Evolutionary conservation across 441 rosid species (phyloP).

Genomic region (Erodium trifolium): DNA sequence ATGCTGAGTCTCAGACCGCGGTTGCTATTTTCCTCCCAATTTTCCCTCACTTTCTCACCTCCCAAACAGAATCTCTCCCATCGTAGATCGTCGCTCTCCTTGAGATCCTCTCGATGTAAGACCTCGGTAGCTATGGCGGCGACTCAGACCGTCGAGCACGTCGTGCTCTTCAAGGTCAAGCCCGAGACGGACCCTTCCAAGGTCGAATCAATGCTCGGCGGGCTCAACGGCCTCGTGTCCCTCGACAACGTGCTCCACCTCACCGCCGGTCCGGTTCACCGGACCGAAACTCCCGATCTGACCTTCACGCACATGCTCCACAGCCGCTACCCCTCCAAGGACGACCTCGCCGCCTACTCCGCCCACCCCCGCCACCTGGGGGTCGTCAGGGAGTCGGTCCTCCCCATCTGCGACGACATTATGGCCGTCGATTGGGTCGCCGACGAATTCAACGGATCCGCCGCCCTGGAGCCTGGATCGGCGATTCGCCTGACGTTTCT

Average conservation of each 20-base stretch:
- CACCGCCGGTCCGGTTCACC: conserved; percentile 44
- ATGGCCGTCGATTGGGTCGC: conserved; percentile 87
- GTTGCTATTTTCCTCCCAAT: conserved; percentile 25
- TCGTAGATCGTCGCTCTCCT: conserved; percentile 4
- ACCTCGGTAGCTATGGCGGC: conserved; percentile 26
- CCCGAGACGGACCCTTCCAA: conserved; percentile 34
- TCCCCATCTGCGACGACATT: conserved; percentile 63
- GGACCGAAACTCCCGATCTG: conserved; percentile 33
- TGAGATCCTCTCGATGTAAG: conserved; percentile 12
- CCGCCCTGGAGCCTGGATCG: background rate
- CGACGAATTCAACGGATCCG: conserved; percentile 14
- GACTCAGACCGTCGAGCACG: conserved; percentile 46
- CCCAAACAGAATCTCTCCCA: conserved; percentile 20
- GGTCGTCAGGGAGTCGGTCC: conserved; percentile 49
- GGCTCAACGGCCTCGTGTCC: conserved; percentile 41
- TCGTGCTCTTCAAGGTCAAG: conserved; percentile 71
- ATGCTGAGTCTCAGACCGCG: conserved; percentile 24
- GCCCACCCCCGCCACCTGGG: conserved; percentile 54
- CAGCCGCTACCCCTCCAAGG: conserved; percentile 66
- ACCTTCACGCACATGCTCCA: conserved; percentile 78
- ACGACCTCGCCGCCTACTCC: conserved; percentile 42
- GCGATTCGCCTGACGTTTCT: background rate
- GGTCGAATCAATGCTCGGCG: conserved; percentile 36
- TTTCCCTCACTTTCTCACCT: conserved; percentile 26
- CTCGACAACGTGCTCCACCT: conserved; percentile 53